Evolutionary conservation across 345 rosid species (phyloP).

Genomic region (Populus euphratica): DNA sequence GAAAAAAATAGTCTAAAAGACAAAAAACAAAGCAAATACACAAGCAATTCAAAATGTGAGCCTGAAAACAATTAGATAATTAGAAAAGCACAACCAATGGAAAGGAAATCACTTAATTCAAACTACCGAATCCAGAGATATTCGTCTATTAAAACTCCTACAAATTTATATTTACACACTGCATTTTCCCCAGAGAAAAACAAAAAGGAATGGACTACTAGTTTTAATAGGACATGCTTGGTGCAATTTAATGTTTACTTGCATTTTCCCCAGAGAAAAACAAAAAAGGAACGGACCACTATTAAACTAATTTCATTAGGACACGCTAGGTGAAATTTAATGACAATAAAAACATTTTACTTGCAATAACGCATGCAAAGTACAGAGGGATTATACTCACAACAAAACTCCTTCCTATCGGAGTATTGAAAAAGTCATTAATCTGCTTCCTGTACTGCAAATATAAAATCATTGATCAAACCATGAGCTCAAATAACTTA

Average conservation of each 20-base stretch:
- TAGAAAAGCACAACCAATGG: not conserved
- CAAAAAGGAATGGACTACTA: no score
- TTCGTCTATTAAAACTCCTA: not conserved
- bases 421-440: slow-evolving; percentile 62
- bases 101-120: not conserved
- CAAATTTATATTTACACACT: not conserved
- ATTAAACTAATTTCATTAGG: no score
- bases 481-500: no score
- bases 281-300: no score
- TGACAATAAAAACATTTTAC: not conserved
- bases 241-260: not conserved
- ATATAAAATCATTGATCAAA: not conserved
- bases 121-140: not conserved
- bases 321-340: not conserved
- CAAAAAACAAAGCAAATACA: slow-evolving; percentile 8
- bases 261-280: no score
- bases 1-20: slow-evolving; percentile 68
- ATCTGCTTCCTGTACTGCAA: slow-evolving; percentile 89
- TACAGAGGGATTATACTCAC: slow-evolving; percentile 43
- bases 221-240: not conserved
- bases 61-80: not conserved
- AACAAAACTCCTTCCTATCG: slow-evolving; percentile 68
- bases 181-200: no score
- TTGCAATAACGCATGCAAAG: not conserved
- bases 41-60: not conserved